Evolutionary conservation across 2,329 filamentous ascomycete genomes (phyloP), one percentile per base, ranked within the genome.

Genomic region (Acrocalymma vagum): DNA sequence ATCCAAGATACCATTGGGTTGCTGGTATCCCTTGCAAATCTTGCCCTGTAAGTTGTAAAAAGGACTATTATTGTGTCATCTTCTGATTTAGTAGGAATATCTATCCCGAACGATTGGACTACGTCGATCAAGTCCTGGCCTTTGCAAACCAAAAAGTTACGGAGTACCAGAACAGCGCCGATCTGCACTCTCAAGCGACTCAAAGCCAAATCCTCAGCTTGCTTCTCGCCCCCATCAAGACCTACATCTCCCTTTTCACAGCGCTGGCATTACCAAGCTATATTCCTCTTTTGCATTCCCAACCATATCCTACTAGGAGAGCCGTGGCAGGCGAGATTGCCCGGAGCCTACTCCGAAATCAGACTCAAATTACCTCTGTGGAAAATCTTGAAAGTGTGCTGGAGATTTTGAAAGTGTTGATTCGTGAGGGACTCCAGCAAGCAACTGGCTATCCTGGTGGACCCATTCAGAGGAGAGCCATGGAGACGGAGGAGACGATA

Each of bases 1-100:
- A 93, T 99, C 52, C 91, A 95, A 69, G 95, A 99, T 67, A 95
- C 89, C 13, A 94, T 96, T 58, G 94, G 92, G 8, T 76, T 99
- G 27, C 78, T 97, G 29, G 93, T 95, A n/a, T 99, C 94, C 4
- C 78, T 99, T 26, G 86, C 88, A 25, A 97, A 97, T 58, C 82
- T 99, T 41, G 91, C 95, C 8, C 80, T 99, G 76, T 79, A 63
- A 69, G 75, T 71, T 18, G 5, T 24, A n/a, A 4, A 6, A 16
- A 8, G n/a, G 3, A 32, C 9, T 0, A 13, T 9, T 13, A 17
- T 17, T 2, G 9, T 10, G 1, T 2, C 13, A 7, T 25, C 7
- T 29, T 33, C 69, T 74, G 49, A 73, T 39, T 25, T 24, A 8
- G 7, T 31, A 79, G 76, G 48, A 97, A 95, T 69, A 95, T 97